Evolutionary conservation across 139 green algal genomes (phyloP), one percentile per base, ranked within the genome.

Genomic region (Picochlorum sp.): DNA sequence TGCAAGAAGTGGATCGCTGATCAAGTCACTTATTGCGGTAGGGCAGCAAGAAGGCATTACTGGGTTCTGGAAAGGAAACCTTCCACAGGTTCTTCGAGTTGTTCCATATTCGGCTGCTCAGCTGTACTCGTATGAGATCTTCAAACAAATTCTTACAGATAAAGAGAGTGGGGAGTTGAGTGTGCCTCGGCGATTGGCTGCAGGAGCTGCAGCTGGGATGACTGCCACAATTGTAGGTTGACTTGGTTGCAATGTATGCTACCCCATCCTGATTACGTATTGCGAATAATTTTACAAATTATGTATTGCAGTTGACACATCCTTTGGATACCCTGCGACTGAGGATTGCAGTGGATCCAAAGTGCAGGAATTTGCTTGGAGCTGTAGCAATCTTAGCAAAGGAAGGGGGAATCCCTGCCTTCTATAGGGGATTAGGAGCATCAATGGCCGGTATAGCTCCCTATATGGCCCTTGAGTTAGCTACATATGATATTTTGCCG

Each of bases 51-150:
- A 94, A 56, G 86, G 86, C n/a, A 13, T 94, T 16, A 26, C 52
- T 12, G 79, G 75, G 36, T 91, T 88, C 70, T 94, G 85, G 85
- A 88, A 88, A 64, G 83, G 83, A 39, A 91, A 91, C 55, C 20
- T 88, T 28, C 78, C 85, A 7, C 83, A 91, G 63, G 72, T 86
- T n/a, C 63, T 88, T 50, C 65, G 73, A 14, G 79, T 90, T 35
- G 61, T 90, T n/a, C 83, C 83, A 20, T 89, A 91, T 72, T 79
- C 60, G 12, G 82, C 82, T 0, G 71, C 69, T 5, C 78, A 90
- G 65, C 71, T 92, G 29, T 81, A 70, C 50, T 69, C 63, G 0
- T 88, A 92, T 59, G 81, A 92, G 30, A 57, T 77, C 2, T 80
- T 82, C 57, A 92, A 92, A 57, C 57, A 69, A 22, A 10, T 45